Evolutionary conservation across 306 rosid species (phyloP), one percentile per base, ranked within the genome.

Genomic region (Cucumis hystrix): DNA sequence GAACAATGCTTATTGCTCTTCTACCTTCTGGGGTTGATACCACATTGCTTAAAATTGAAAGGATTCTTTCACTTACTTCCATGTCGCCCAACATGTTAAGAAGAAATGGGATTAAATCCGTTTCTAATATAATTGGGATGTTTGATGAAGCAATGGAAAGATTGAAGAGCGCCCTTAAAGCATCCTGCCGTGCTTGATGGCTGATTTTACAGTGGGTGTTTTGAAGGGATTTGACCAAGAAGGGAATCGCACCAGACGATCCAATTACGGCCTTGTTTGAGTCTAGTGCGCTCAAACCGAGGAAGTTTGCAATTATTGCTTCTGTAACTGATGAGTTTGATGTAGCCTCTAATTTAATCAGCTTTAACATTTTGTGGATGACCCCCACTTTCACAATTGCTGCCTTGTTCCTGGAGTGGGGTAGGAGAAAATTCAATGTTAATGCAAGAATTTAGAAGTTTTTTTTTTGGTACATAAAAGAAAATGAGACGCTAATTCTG

Each of bases 261-360:
- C 99, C 99, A 63, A 96, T 89, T 51, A 96, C 78, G 2, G 91
- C 90, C 85, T 96, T 96, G 71, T 96, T 96, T 6, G 87, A 85
- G 79, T 96, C 99, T 86, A 92, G 77, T 63, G 99, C 99, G 75
- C 99, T 92, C 83, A 96, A 85, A 58, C 98, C 96, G 30, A 96
- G 96, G 79, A 96, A 96, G 83, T 96, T 96, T 15, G 97, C 99
- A 52, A 91, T 89, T 77, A 91, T 88, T 16, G 98, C 98, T 81
- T 91, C 99, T 2, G 87, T 82, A 40, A 91, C 91, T 3, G 87
- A 91, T 39, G 88, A 85, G 83, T 87, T 86, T 8, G 80, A 82
- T 17, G 83, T 60, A 16, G 47, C 77, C 58, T 87, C 81, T 7
- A 87, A 88, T 71, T 91, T 95, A 74, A 89, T 81, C 28, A 96